phyloP scores from a whole-genome alignment of 768 basidiomycete species.

The Pulveroboletus sp. region DNA sequence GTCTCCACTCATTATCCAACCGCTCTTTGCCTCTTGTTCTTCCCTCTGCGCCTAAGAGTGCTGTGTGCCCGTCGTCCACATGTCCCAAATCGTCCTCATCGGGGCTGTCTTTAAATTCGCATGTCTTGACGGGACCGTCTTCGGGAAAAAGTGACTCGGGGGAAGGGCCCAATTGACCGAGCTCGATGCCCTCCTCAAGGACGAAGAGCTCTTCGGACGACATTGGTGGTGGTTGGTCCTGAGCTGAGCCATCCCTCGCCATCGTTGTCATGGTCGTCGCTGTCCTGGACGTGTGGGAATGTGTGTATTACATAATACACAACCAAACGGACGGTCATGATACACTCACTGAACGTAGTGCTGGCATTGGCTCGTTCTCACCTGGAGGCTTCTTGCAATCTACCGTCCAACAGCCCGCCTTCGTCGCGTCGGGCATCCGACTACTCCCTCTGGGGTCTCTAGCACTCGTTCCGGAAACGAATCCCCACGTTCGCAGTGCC shows the following conservation, averaged over 20 bases:
- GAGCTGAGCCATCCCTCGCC: constrained; percentile 8
- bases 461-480: constrained; percentile 11
- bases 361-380: constrained; percentile 22
- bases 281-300: constrained; percentile 21
- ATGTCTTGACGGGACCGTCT: constrained; percentile 19
- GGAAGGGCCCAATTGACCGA: constrained; percentile 29
- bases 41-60: constrained; percentile 39
- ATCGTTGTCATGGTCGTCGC: background rate
- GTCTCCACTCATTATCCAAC: constrained; percentile 42
- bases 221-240: background rate
- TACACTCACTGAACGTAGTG: constrained; percentile 26
- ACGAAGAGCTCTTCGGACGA: background rate
- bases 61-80: constrained; percentile 37
- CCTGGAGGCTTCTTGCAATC: constrained; percentile 18
- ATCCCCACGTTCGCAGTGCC: constrained; percentile 5
- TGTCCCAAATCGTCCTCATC: constrained; percentile 7
- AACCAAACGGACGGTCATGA: constrained; percentile 29
- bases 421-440: constrained; percentile 16
- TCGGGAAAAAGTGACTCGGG: constrained; percentile 19
- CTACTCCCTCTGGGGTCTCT: constrained; percentile 6
- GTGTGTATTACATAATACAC: constrained; percentile 22
- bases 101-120: constrained; percentile 26
- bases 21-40: constrained; percentile 27
- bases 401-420: constrained; percentile 6
- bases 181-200: constrained; percentile 27